Base-by-base conservation (phyloP, 805 yeast species). In the Teunomyces gatunensis region DNA sequence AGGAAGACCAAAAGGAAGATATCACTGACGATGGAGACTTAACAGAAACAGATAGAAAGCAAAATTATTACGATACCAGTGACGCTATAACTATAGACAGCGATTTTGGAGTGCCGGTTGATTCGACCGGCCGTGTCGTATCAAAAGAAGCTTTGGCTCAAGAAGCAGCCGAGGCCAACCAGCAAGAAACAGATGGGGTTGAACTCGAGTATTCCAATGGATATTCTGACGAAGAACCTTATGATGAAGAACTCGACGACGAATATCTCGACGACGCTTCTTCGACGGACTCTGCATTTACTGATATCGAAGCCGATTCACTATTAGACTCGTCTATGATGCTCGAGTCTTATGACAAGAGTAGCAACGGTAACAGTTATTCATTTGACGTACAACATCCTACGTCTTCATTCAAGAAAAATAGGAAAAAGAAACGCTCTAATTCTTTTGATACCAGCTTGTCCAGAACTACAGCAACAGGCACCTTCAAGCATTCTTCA, bases 241-340 rank as follows among this genome's bases (percentile, higher is more conserved):
- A 59, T 29, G 62, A 55, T 5, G 67, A 56, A 7, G 66, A 64
- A 21, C 62, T 55, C 21, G 55, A 54, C 15, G 59, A 61, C n/a
- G 67, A 56, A 10, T 65, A 57, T 23, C 49, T 49, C 17, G 61
- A 61, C 9, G 68, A 60, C 13, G 54, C 52, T 3, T 63, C 70
- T 0, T 60, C 70, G 7, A 54, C 64, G 5, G 77, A 73, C 40
- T 71, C 77, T 2, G 75, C 74, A 11, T 71, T 73, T 48, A 73
- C 76, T 0, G 78, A 73, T 42, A 67, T 71, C 9, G 77, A 73
- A 42, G 63, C 64, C 4, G 73, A 67, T 33, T 69, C 74, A 2
- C 57, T 68, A n/a, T 51, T 65, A 29, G 70, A 58, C 33, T 54
- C 63, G 11, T 65, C 65, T 7, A 47, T 60, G n/a, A 42, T 65